These are phyloP conservation scores for Cryptococcus sp. DNA, from an alignment of 1,284 basidiomycete species.

Conservation along the genomic window DNA sequence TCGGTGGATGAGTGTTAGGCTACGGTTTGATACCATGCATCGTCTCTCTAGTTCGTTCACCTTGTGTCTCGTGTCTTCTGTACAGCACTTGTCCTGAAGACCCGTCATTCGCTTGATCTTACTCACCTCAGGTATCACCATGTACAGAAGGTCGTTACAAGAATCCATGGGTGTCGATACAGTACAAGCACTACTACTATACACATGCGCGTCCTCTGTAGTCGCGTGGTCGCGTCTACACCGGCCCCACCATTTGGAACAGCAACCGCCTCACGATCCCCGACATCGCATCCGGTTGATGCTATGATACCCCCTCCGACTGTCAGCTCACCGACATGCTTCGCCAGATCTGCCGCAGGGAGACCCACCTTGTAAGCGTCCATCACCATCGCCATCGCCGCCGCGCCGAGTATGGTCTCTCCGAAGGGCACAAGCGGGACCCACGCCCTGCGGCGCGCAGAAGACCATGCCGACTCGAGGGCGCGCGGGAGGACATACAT, in stretches of 20 bases:
- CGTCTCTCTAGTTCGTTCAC: too few species aligned
- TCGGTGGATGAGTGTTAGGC: too few species aligned
- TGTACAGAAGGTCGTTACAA: too few species aligned
- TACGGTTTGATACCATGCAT: too few species aligned
- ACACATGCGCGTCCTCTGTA: too few species aligned
- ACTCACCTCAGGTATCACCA: too few species aligned
- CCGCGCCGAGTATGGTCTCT: slow-evolving; percentile 64
- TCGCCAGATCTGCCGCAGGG: neutral
- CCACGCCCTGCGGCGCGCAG: slow-evolving; percentile 69
- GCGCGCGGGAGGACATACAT: slow-evolving; percentile 96
- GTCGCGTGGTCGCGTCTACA: slow-evolving; percentile 15
- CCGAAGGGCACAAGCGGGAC: slow-evolving; percentile 65
- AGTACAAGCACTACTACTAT: too few species aligned
- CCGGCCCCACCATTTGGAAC: slow-evolving; percentile 86
- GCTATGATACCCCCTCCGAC: slow-evolving; percentile 58
- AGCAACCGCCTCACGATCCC: slow-evolving; percentile 80
- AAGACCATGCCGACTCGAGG: slow-evolving; percentile 80
- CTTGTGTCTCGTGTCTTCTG: too few species aligned
- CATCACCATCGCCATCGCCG: slow-evolving; percentile 91
- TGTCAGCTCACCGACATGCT: neutral
- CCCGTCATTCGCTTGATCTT: too few species aligned
- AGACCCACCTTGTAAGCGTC: slow-evolving; percentile 54
- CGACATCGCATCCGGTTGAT: slow-evolving; percentile 82
- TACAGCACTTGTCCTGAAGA: too few species aligned
- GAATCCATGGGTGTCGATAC: too few species aligned